Evolutionary conservation across 1,139 yeast genomes (phyloP).

Genomic region (Neolecta irregularis): DNA sequence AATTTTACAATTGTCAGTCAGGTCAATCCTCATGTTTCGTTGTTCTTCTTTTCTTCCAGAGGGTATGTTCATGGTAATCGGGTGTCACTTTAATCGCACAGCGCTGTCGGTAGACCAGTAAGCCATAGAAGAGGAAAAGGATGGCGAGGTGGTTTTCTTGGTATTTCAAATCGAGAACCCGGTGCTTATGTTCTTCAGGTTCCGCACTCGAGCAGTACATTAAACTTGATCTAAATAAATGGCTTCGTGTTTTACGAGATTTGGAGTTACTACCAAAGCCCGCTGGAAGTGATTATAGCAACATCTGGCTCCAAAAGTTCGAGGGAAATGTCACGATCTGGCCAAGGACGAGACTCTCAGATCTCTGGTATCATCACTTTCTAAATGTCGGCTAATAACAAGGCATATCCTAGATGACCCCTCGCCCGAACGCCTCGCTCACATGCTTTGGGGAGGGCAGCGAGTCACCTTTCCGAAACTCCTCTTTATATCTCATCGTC

Average conservation of each 20-base stretch:
- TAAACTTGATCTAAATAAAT: constrained; percentile 57
- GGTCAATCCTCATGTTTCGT: constrained; percentile 66
- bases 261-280: constrained; percentile 54
- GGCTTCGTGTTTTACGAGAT: constrained; percentile 53
- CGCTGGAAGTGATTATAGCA: constrained; percentile 68
- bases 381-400: background rate
- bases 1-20: constrained; percentile 66
- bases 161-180: too few relatives aligned
- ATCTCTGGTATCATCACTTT: background rate
- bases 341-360: constrained; percentile 41
- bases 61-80: too few relatives aligned
- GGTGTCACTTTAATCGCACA: too few relatives aligned
- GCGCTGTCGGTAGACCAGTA: constrained; percentile 66
- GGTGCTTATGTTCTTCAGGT: too few relatives aligned
- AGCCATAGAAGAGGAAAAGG: constrained; percentile 42
- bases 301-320: constrained; percentile 57
- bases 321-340: constrained; percentile 64
- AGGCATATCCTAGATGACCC: constrained; percentile 56
- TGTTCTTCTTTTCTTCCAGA: constrained; percentile 63
- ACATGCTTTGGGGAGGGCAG: constrained; percentile 50
- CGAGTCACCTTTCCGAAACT: constrained; percentile 51
- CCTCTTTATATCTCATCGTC: constrained; percentile 46
- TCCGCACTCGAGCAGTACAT: too few relatives aligned
- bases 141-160: constrained; percentile 62
- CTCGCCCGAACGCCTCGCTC: constrained; percentile 37